Evolutionary conservation across 106 monocot species (phyloP).

Genomic region (Dendrobium officinale): DNA sequence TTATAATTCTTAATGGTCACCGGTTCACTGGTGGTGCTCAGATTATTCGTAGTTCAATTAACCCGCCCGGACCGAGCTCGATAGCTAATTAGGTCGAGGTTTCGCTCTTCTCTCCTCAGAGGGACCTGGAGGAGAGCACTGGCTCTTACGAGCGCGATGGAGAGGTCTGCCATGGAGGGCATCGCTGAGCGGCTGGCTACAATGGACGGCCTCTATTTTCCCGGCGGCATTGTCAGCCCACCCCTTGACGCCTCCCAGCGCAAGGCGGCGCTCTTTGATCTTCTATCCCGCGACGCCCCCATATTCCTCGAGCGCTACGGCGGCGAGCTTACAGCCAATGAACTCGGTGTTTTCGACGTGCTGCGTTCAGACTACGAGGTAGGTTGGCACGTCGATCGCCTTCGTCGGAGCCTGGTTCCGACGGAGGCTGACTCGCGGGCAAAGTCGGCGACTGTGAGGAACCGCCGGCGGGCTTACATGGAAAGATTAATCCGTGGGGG

Average conservation of each 20-base stretch:
- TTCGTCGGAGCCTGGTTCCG: conserved; percentile 26
- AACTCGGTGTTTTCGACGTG: conserved; percentile 50
- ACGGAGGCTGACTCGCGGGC: conserved; percentile 23
- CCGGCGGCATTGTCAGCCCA: conserved; percentile 25
- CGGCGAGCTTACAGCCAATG: conserved; percentile 40
- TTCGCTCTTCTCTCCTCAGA: too few relatives aligned
- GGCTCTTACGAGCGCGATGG: conserved; percentile 26
- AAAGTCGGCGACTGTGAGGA: conserved; percentile 46
- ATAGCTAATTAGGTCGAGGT: too few relatives aligned
- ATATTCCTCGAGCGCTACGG: conserved; percentile 96
- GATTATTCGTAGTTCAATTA: too few relatives aligned
- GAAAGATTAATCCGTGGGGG: conserved; percentile 45
- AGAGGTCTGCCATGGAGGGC: conserved; percentile 57
- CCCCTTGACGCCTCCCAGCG: conserved; percentile 28
- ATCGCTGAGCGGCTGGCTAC: conserved; percentile 59
- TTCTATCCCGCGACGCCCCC: conserved; percentile 77
- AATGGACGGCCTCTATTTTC: conserved; percentile 71
- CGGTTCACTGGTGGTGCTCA: too few relatives aligned
- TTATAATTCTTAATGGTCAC: too few relatives aligned
- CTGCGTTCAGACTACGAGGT: conserved; percentile 66
- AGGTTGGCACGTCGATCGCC: conserved; percentile 51
- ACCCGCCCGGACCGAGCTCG: too few relatives aligned
- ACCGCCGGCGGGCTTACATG: conserved; percentile 74
- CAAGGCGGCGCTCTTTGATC: conserved; percentile 56
- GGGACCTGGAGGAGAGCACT: too few relatives aligned